Conservation (phyloP, 352 stramenopile species). For the Globisporangium polare region DNA sequence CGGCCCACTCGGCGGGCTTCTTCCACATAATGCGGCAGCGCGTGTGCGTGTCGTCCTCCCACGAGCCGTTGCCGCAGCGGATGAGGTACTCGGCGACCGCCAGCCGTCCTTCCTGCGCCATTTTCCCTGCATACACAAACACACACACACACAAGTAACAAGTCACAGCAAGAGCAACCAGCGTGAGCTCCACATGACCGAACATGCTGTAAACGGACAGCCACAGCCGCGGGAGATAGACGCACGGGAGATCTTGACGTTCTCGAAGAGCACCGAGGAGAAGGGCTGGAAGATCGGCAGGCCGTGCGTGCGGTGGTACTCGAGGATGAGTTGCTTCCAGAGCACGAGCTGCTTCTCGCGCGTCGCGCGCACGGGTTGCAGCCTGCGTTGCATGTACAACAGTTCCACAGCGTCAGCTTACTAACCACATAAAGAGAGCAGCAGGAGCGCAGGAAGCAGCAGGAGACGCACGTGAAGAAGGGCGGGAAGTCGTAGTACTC, state of each 20-base stretch:
- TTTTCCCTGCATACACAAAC: slow-evolving; percentile 41
- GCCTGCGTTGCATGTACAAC: slow-evolving; percentile 17
- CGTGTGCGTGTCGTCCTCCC: slow-evolving; percentile 79
- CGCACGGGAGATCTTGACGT: slow-evolving; percentile 77
- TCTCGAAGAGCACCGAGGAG: slow-evolving; percentile 70
- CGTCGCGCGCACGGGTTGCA: slow-evolving; percentile 78
- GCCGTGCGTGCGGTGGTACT: slow-evolving; percentile 77
- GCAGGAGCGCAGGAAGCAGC: neutral
- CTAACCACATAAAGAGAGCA: neutral
- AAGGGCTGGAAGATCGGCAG: slow-evolving; percentile 70
- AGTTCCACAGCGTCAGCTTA: neutral
- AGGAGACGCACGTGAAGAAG: slow-evolving; percentile 72
- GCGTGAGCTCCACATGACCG: no score
- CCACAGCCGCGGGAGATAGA: neutral
- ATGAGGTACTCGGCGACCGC: slow-evolving; percentile 77
- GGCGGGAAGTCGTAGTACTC: slow-evolving; percentile 87
- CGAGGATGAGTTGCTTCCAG: slow-evolving; percentile 82
- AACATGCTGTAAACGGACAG: neutral
- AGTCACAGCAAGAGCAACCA: no score
- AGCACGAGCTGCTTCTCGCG: slow-evolving; percentile 85
- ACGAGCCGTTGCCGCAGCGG: slow-evolving; percentile 65
- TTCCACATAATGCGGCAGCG: slow-evolving; percentile 87
- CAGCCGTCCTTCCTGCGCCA: slow-evolving; percentile 58
- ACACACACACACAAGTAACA: no score
- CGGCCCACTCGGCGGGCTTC: slow-evolving; percentile 73